phyloP scores from a whole-genome alignment of 2,329 filamentous ascomycete genomes.

The Phialocephala sp. region DNA sequence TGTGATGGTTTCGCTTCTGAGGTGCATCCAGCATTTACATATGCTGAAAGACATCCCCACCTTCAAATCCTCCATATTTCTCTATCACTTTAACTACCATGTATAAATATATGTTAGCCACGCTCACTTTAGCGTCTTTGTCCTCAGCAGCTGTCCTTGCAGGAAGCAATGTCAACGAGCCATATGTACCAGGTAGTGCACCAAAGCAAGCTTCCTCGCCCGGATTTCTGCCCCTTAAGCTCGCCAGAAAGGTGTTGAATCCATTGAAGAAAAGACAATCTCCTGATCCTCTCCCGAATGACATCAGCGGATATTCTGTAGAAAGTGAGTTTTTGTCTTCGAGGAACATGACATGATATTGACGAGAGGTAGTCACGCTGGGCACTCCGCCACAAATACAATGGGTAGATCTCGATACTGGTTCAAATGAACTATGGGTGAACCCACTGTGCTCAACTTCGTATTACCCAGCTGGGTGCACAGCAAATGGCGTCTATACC shows the following conservation, averaged over 20 bases:
- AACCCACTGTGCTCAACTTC: constrained; percentile 47
- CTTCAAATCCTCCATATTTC: no score
- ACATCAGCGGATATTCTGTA: constrained; percentile 11
- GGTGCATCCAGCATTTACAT: no score
- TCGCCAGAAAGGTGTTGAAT: background rate
- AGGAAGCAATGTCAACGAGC: background rate
- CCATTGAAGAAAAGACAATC: constrained; percentile 7
- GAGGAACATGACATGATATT: background rate
- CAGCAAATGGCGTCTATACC: constrained; percentile 12
- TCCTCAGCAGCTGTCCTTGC: background rate
- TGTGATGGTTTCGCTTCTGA: no score
- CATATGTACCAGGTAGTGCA: background rate
- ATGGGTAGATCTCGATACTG: constrained; percentile 50
- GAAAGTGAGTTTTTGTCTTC: background rate
- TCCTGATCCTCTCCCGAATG: constrained; percentile 6
- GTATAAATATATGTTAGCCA: background rate
- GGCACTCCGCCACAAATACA: constrained; percentile 48
- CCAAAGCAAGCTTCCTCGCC: background rate
- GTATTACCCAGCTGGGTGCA: constrained; percentile 6
- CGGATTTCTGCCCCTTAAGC: background rate
- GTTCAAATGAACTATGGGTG: constrained; percentile 51
- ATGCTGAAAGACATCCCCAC: no score
- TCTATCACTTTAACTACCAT: background rate
- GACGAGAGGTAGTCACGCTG: constrained; percentile 41
- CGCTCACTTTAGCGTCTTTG: background rate